Percentiles rank a stretch among this genome's conserved stretches.
phyloP scores from a whole-genome alignment of 1,284 basidiomycete species.

The Kwoniella shivajii region DNA sequence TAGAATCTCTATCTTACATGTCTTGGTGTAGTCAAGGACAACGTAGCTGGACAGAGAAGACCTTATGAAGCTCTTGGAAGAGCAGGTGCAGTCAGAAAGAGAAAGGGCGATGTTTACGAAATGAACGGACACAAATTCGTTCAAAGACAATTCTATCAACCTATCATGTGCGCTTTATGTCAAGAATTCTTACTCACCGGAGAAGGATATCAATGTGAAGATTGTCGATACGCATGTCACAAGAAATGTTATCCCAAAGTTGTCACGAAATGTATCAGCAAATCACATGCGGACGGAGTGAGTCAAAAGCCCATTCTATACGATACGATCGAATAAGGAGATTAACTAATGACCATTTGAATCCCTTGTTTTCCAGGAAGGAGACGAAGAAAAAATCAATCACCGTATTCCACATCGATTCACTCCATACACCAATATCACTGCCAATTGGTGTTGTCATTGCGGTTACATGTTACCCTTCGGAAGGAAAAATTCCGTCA shows the following conservation, averaged over 20 bases:
- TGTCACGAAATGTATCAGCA: constrained; percentile 98
- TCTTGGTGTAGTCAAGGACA: constrained; percentile 78
- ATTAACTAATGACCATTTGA: no score
- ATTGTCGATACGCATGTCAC: constrained; percentile 98
- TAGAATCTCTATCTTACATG: not conserved
- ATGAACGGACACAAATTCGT: constrained; percentile 99
- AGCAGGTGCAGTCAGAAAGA: constrained; percentile 96
- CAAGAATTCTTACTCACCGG: constrained; percentile 97
- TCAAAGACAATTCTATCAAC: constrained; percentile 96
- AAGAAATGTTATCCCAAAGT: constrained; percentile 99
- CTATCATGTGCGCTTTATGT: constrained; percentile 98
- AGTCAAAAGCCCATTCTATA: constrained; percentile 49
- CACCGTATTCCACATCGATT: constrained; percentile 99
- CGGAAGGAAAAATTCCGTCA: constrained; percentile 92
- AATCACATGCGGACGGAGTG: constrained; percentile 83
- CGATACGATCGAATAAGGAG: no score
- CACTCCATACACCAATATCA: constrained; percentile 94
- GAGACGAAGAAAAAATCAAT: constrained; percentile 98
- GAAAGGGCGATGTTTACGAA: constrained; percentile 97
- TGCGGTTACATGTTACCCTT: constrained; percentile 98
- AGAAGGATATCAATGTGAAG: constrained; percentile 97
- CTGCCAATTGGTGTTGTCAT: constrained; percentile 99
- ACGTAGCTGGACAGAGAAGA: constrained; percentile 78
- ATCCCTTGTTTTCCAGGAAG: constrained; percentile 63
- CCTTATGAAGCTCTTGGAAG: constrained; percentile 94